Percentiles rank a stretch among this genome's conserved stretches.
Evolutionary conservation across 1,139 yeast species (phyloP).

Genomic region (Blastobotrys raffinosifermentans): DNA sequence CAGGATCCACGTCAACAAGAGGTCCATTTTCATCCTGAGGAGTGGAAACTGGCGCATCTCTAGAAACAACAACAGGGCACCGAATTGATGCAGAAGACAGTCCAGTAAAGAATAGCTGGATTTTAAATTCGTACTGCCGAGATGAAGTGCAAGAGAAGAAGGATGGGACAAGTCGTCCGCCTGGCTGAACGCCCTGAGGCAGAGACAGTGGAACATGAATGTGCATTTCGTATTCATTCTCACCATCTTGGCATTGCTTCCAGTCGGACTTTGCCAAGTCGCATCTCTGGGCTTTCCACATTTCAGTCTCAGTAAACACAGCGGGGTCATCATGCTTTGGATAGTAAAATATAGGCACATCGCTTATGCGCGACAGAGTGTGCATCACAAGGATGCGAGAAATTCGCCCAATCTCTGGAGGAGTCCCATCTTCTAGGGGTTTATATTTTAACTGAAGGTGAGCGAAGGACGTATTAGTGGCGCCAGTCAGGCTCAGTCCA

Average conservation of each 20-base stretch:
- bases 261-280: constrained; percentile 4
- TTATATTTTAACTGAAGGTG: constrained; percentile 1
- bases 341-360: constrained; percentile 4
- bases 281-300: constrained; percentile 7
- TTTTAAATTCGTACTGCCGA: constrained; percentile 22
- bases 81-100: constrained; percentile 5
- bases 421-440: background rate
- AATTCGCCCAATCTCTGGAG: constrained; percentile 6
- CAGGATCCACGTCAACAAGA: background rate
- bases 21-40: background rate
- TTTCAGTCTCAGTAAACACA: constrained; percentile 6
- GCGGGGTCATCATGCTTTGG: constrained; percentile 7
- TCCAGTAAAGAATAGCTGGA: constrained; percentile 5
- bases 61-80: constrained; percentile 9
- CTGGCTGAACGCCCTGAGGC: constrained; percentile 9
- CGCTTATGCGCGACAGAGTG: constrained; percentile 3
- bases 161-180: constrained; percentile 19
- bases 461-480: background rate
- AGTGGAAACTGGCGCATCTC: constrained; percentile 3
- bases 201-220: constrained; percentile 14
- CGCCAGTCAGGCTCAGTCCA: background rate
- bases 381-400: constrained; percentile 6
- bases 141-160: constrained; percentile 24
- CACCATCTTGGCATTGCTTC: constrained; percentile 2
- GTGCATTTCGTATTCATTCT: background rate